Evolutionary conservation across 495 filamentous ascomycete species (phyloP), one percentile per base, ranked within the genome.

Genomic region (Penicillium daleae): DNA sequence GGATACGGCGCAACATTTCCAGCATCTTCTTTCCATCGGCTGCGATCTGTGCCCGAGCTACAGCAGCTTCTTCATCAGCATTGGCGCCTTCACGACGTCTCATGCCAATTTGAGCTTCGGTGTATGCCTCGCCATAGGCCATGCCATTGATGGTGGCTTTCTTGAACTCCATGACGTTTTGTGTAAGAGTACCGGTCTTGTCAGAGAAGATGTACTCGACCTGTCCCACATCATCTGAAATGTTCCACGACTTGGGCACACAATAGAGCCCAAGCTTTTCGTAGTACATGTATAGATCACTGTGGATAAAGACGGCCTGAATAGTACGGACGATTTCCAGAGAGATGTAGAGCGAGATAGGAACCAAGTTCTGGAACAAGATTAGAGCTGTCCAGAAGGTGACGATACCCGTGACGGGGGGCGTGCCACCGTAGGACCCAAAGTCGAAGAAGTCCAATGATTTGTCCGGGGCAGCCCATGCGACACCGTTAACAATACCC

Each of bases 141-240:
- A 92, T 83, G 10, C 96, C 95, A 70, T 98, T 97, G 73, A 99
- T 88, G 19, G 92, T 96, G 61, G 87, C 90, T 71, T 99, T 99
- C 75, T 97, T 98, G 86, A 97, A 99, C 76, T 99, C 96, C 96
- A 99, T 99, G 54, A 98, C 92, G 71, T 99, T 99, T 70, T 99
- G 96, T 6, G 96, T 99, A 66, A 99, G 78, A 5, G 96, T 99
- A 37, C 96, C 96, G 2, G 96, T 99, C 77, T 99, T 99, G 80
- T 99, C 96, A 1, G 96, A 98, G 80, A 99, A 99, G 64, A 99
- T 97, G 76, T 98, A 99, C 74, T 99, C 96, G 61, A 99, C 97
- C 77, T 99, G 96, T 10, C 96, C 96, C 33, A 99, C 83, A 67
- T 99, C 96, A 68, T 99, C 96, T 2, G 93, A 97, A 60, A 99